Conservation (phyloP, 2,329 filamentous ascomycete genomes). For the Neopestalotiopsis sp. region DNA sequence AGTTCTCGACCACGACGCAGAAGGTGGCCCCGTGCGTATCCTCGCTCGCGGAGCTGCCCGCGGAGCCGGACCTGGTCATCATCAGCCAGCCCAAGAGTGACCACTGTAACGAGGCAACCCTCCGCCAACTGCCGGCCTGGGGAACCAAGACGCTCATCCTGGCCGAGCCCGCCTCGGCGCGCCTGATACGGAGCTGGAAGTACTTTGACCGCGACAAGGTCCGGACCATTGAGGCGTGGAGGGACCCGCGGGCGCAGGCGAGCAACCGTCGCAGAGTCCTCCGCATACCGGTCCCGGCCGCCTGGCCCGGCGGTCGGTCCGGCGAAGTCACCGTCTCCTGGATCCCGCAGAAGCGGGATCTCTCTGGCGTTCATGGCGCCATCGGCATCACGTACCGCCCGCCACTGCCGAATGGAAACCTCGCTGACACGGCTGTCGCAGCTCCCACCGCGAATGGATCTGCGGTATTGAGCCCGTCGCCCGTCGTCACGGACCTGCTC, state of each 20-base stretch:
- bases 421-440: too few species aligned
- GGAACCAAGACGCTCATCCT: slow-evolving; percentile 66
- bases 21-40: slow-evolving; percentile 60
- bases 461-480: slow-evolving; percentile 5
- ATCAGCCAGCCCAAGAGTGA: slow-evolving; percentile 60
- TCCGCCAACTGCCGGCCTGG: slow-evolving; percentile 64
- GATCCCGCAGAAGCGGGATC: slow-evolving; percentile 64
- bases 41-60: slow-evolving; percentile 49
- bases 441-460: slow-evolving; percentile 23
- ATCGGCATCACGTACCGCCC: slow-evolving; percentile 76
- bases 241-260: slow-evolving; percentile 42
- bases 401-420: slow-evolving; percentile 41
- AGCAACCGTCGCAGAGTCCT: slow-evolving; percentile 35
- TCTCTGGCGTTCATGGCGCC: slow-evolving; percentile 67
- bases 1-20: slow-evolving; percentile 65
- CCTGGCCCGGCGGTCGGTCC: slow-evolving; percentile 54
- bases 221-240: slow-evolving; percentile 51
- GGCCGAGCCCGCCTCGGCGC: slow-evolving; percentile 69
- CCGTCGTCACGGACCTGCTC: slow-evolving; percentile 15
- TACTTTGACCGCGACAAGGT: slow-evolving; percentile 65
- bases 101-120: slow-evolving; percentile 73
- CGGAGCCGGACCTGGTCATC: slow-evolving; percentile 50
- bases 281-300: slow-evolving; percentile 59
- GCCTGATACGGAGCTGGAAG: slow-evolving; percentile 70
- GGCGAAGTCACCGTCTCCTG: slow-evolving; percentile 77